phyloP scores from a whole-genome alignment of 1,284 basidiomycete species.

The Flammula alnicola region DNA sequence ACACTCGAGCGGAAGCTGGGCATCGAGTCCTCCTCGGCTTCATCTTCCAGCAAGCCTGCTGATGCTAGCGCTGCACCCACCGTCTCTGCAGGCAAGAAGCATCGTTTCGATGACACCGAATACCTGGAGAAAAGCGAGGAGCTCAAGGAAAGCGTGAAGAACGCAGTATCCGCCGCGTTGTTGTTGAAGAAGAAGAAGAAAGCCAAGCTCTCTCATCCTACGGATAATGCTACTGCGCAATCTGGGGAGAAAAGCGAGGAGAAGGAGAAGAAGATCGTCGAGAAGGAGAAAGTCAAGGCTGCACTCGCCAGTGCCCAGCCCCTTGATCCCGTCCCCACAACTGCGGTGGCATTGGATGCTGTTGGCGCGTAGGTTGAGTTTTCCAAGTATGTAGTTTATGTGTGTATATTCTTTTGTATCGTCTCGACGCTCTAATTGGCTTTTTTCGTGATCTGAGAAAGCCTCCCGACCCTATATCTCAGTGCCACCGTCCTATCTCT shows the following conservation, averaged over 20 bases:
- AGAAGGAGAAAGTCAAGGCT: constrained; percentile 12
- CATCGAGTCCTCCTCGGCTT: constrained; percentile 48
- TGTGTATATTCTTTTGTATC: neutral
- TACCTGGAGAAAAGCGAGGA: constrained; percentile 93
- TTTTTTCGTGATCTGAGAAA: too few relatives aligned
- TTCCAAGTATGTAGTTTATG: too few relatives aligned
- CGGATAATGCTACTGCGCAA: constrained; percentile 27
- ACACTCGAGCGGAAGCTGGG: constrained; percentile 83
- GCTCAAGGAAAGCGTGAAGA: constrained; percentile 91
- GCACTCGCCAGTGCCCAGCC: constrained; percentile 14
- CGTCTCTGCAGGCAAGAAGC: constrained; percentile 76
- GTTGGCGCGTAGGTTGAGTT: constrained; percentile 37
- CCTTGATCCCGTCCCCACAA: constrained; percentile 20
- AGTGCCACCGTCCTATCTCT: too few relatives aligned
- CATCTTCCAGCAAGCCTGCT: constrained; percentile 25
- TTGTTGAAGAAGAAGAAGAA: constrained; percentile 90
- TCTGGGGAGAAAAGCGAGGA: constrained; percentile 16
- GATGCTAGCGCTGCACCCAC: constrained; percentile 52
- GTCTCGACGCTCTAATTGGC: neutral
- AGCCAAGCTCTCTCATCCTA: constrained; percentile 61
- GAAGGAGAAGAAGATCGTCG: constrained; percentile 3
- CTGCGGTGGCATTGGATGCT: constrained; percentile 32
- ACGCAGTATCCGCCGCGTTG: constrained; percentile 81
- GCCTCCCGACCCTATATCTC: too few relatives aligned
- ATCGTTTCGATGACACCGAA: constrained; percentile 90